phyloP scores from a whole-genome alignment of 202 grass and related monocot species.

The Schoenoplectus triqueter region DNA sequence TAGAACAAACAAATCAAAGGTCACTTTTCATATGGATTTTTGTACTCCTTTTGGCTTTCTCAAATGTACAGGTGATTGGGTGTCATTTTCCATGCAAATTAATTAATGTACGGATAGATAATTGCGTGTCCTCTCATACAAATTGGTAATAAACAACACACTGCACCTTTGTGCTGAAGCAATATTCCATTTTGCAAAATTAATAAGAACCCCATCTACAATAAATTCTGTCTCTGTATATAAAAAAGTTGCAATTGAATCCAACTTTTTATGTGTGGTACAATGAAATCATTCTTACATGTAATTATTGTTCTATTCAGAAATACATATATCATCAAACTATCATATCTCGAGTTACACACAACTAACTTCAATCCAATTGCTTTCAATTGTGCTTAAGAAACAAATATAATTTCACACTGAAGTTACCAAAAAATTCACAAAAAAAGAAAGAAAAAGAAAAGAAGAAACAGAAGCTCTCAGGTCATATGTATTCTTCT shows the following conservation, averaged over 20 bases:
- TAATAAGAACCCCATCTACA: background rate
- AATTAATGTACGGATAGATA: background rate
- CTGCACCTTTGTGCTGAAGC: background rate
- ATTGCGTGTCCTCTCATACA: background rate
- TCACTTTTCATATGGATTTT: slow-evolving; percentile 1
- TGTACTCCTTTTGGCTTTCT: slow-evolving; percentile 8
- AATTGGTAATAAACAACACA: background rate
- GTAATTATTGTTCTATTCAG: background rate
- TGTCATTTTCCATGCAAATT: slow-evolving; percentile 30
- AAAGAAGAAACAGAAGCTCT: background rate
- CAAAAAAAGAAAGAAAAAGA: background rate
- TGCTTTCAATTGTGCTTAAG: slow-evolving; percentile 28
- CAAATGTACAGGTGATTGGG: slow-evolving; percentile 5
- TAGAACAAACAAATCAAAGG: background rate
- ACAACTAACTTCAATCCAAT: slow-evolving; percentile 17
- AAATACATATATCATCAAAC: background rate
- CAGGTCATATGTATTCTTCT: slow-evolving; percentile 12
- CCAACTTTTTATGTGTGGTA: slow-evolving; percentile 11
- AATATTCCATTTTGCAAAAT: slow-evolving; percentile 20
- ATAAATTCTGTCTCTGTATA: background rate
- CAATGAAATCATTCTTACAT: slow-evolving; percentile 21
- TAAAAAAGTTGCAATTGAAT: slow-evolving; percentile 3
- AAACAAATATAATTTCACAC: slow-evolving; percentile 37
- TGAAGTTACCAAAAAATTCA: background rate
- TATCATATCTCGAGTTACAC: slow-evolving; percentile 4